Conservation (phyloP, 2,329 filamentous ascomycete genomes). For the Pseudogymnoascus verrucosus region DNA sequence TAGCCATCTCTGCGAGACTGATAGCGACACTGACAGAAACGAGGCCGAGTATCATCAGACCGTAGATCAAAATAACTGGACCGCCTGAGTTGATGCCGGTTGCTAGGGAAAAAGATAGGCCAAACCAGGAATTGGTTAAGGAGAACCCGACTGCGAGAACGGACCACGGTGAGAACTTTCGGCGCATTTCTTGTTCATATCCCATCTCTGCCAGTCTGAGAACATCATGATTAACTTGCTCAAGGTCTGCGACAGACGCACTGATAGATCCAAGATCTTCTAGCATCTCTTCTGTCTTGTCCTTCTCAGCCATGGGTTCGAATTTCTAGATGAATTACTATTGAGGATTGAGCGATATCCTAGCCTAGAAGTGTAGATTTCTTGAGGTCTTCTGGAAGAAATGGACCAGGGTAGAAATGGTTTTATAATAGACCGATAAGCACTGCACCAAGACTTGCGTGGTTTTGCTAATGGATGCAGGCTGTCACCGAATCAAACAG, state of each 20-base stretch:
- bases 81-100: constrained; percentile 37
- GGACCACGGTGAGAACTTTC: constrained; percentile 35
- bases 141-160: constrained; percentile 36
- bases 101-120: constrained; percentile 24
- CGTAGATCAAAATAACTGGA: constrained; percentile 33
- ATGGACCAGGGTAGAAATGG: too few relatives aligned
- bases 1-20: constrained; percentile 35
- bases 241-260: constrained; percentile 14
- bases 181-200: constrained; percentile 30
- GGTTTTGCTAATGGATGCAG: too few relatives aligned
- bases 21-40: constrained; percentile 31
- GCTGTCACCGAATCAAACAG: too few relatives aligned
- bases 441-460: too few relatives aligned
- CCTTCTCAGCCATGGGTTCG: too few relatives aligned
- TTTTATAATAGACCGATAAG: too few relatives aligned
- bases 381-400: too few relatives aligned
- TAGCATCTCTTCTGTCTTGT: too few relatives aligned
- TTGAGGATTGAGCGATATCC: too few relatives aligned
- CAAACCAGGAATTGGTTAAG: constrained; percentile 36
- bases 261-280: background rate
- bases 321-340: too few relatives aligned
- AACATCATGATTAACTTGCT: constrained; percentile 33
- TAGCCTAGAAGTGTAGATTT: too few relatives aligned
- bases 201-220: constrained; percentile 32
- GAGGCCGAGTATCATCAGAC: constrained; percentile 38